These are phyloP conservation scores for Lycium ferocissimum DNA, from an alignment of 257 asterid species.

Conservation along the genomic window DNA sequence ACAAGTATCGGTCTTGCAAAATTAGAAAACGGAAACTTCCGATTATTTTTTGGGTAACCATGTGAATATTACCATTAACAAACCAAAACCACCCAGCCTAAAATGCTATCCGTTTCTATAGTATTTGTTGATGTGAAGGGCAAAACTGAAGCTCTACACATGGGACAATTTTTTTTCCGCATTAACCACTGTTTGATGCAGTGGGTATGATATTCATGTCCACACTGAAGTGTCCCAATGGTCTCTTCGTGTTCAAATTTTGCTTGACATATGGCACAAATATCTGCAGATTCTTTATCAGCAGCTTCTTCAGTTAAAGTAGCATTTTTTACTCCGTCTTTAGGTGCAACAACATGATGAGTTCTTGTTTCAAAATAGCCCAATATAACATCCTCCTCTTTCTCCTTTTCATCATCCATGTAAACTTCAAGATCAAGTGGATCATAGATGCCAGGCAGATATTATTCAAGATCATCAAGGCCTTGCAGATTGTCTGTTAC, in stretches of 20 bases:
- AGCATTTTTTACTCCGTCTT: background rate
- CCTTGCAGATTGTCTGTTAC: background rate
- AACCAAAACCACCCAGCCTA: too few relatives aligned
- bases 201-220: slow-evolving; percentile 26
- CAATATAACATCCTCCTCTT: background rate
- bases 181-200: slow-evolving; percentile 34
- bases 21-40: too few relatives aligned
- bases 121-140: background rate
- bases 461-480: background rate
- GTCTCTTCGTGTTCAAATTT: slow-evolving; percentile 25
- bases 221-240: slow-evolving; percentile 7
- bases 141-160: slow-evolving; percentile 10
- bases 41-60: too few relatives aligned
- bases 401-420: background rate
- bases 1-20: background rate
- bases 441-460: background rate
- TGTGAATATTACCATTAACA: too few relatives aligned
- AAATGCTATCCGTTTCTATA: background rate
- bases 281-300: background rate
- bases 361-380: background rate
- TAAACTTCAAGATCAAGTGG: background rate
- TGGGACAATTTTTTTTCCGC: slow-evolving; percentile 1
- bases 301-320: background rate
- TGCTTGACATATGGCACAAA: slow-evolving; percentile 28
- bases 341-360: background rate